A percentile compares a stretch with the other conserved stretches of the same genome.
Conservation (phyloP, 441 rosid genomes). For the Populus tomentosa region DNA sequence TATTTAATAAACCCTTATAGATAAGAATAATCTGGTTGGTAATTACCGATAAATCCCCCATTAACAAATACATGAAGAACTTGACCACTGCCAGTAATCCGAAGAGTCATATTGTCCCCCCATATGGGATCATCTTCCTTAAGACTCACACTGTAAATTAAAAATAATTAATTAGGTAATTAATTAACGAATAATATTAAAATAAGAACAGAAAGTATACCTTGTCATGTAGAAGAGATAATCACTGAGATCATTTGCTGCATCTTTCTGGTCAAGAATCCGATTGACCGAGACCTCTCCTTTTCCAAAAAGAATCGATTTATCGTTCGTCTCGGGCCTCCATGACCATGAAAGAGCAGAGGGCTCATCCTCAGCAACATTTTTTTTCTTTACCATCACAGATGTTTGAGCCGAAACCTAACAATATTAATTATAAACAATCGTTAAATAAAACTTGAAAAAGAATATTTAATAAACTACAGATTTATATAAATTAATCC, state of each 20-base stretch:
- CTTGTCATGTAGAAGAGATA: constrained; percentile 77
- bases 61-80: constrained; percentile 59
- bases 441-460: background rate
- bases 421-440: too few species aligned
- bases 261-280: constrained; percentile 56
- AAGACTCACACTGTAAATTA: constrained; percentile 2
- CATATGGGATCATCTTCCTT: constrained; percentile 13
- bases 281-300: background rate
- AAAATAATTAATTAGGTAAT: background rate
- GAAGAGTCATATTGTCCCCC: constrained; percentile 35
- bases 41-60: constrained; percentile 47
- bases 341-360: constrained; percentile 50
- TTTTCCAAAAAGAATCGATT: background rate
- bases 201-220: constrained; percentile 10
- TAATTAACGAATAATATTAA: background rate
- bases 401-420: constrained; percentile 57
- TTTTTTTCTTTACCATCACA: constrained; percentile 40
- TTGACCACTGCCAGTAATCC: constrained; percentile 52
- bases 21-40: too few species aligned
- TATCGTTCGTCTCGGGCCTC: constrained; percentile 48
- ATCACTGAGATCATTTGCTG: constrained; percentile 50
- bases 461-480: background rate
- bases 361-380: constrained; percentile 41
- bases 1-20: background rate
- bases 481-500: background rate